Conservation (phyloP, 352 stramenopile genomes). For the Globisporangium yorkense region DNA sequence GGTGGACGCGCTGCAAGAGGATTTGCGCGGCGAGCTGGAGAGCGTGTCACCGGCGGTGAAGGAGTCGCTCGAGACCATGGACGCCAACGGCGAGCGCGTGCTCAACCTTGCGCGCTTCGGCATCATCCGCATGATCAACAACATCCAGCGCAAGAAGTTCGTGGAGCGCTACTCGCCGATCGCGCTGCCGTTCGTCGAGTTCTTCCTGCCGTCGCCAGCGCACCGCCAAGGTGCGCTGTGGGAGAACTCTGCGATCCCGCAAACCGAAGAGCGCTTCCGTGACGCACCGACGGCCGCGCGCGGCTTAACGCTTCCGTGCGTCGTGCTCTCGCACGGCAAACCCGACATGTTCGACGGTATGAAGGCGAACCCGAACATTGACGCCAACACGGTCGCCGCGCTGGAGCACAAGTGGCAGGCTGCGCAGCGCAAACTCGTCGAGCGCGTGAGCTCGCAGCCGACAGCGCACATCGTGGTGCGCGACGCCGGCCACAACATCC, state of each 20-base stretch:
- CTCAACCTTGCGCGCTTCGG: slow-evolving; percentile 44
- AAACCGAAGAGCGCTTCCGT: slow-evolving; percentile 58
- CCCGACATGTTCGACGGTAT: slow-evolving; percentile 66
- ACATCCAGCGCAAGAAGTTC: slow-evolving; percentile 55
- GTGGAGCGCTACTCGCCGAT: slow-evolving; percentile 43
- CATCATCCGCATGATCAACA: slow-evolving; percentile 63
- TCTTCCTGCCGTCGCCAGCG: slow-evolving; percentile 55
- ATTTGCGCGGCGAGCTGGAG: slow-evolving; percentile 52
- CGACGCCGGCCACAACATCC: slow-evolving; percentile 63
- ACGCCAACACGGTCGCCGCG: slow-evolving; percentile 25
- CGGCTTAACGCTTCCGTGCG: slow-evolving; percentile 47
- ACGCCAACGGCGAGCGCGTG: slow-evolving; percentile 57
- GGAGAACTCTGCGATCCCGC: slow-evolving; percentile 50
- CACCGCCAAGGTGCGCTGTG: slow-evolving; percentile 48
- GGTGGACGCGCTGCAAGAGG: slow-evolving; percentile 65
- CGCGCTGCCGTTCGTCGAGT: slow-evolving; percentile 52
- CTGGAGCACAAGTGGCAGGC: slow-evolving; percentile 66
- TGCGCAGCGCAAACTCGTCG: slow-evolving; percentile 45
- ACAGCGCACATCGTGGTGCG: slow-evolving; percentile 45
- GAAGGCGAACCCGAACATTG: slow-evolving; percentile 47
- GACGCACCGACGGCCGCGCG: slow-evolving; percentile 12
- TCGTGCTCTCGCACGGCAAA: slow-evolving; percentile 66
- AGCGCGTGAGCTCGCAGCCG: slow-evolving; percentile 28
- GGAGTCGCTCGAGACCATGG: slow-evolving; percentile 47
- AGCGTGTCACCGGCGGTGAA: slow-evolving; percentile 52